Percentiles rank a stretch among this genome's conserved stretches.
These are phyloP conservation scores for Scenedesmus sp. DNA, from an alignment of 163 green algal species.

Conservation along the genomic window DNA sequence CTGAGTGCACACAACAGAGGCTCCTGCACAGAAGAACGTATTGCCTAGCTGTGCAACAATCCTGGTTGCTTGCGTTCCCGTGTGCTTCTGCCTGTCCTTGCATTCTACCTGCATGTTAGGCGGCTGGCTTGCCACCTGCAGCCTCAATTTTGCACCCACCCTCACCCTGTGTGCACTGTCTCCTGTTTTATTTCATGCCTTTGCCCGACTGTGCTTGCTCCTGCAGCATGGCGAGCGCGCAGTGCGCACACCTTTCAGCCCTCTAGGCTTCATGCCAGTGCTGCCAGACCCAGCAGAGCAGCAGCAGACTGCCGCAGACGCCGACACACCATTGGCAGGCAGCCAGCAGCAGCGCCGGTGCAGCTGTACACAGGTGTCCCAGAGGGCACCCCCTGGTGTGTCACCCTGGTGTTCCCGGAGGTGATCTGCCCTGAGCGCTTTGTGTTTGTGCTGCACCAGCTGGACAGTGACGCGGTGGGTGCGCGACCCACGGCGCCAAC, in stretches of 20 bases:
- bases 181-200: too few species aligned
- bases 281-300: not conserved
- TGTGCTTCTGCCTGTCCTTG: not conserved
- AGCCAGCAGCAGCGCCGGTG: not conserved
- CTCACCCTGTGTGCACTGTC: too few species aligned
- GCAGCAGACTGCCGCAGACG: not conserved
- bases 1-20: too few species aligned
- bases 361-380: slow-evolving; percentile 6
- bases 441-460: slow-evolving; percentile 84
- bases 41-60: too few species aligned
- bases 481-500: slow-evolving; percentile 75
- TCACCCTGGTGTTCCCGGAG: slow-evolving; percentile 70
- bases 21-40: too few species aligned
- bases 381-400: slow-evolving; percentile 10
- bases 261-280: slow-evolving; percentile 16
- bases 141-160: too few species aligned
- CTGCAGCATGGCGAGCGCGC: slow-evolving; percentile 44
- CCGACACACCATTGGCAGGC: not conserved
- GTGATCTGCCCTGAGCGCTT: slow-evolving; percentile 57
- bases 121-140: too few species aligned
- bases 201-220: not conserved
- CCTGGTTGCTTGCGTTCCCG: not conserved
- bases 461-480: slow-evolving; percentile 74
- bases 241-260: slow-evolving; percentile 46
- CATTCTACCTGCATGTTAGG: too few species aligned